phyloP scores from a whole-genome alignment of 352 stramenopile genomes.

The Globisporangium alternatum region DNA sequence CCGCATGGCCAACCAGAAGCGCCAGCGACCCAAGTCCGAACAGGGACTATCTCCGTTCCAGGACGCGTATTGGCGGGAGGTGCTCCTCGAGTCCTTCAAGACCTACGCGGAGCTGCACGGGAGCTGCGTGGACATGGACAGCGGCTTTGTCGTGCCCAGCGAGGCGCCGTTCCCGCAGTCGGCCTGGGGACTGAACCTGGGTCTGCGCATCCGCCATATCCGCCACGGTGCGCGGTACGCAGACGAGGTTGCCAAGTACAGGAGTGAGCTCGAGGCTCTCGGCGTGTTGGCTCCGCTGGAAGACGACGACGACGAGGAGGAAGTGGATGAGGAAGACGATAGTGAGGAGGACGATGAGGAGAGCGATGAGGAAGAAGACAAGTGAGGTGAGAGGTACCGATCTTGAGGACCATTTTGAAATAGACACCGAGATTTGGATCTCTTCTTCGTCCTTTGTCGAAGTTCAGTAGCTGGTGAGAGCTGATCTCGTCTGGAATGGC shows the following conservation, averaged over 20 bases:
- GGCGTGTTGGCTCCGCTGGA: conserved; percentile 6
- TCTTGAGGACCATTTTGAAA: conserved; percentile 1
- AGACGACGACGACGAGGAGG: not conserved
- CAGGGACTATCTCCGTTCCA: conserved; percentile 39
- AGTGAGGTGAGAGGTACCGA: not conserved
- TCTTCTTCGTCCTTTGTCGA: not conserved
- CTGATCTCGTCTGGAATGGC: too few species aligned
- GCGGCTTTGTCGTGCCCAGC: conserved; percentile 55
- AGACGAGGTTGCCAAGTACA: conserved; percentile 60
- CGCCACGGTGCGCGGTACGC: conserved; percentile 63
- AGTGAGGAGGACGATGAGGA: not conserved
- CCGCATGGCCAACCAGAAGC: conserved; percentile 15
- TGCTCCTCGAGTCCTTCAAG: conserved; percentile 61
- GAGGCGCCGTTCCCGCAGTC: conserved; percentile 50
- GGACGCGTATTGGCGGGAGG: conserved; percentile 73
- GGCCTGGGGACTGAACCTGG: conserved; percentile 71
- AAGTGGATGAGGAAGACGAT: not conserved
- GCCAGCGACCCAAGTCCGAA: conserved; percentile 13
- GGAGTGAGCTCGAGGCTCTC: conserved; percentile 28
- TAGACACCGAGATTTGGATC: not conserved
- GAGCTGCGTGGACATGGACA: conserved; percentile 54
- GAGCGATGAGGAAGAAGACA: not conserved
- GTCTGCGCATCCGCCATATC: conserved; percentile 62
- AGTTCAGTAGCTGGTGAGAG: too few species aligned
- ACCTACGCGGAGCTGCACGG: conserved; percentile 45